A percentile compares a stretch with the other conserved stretches of the same genome.
Conservation (phyloP, 2,329 filamentous ascomycete species). For the Arachnopeziza araneosa region DNA sequence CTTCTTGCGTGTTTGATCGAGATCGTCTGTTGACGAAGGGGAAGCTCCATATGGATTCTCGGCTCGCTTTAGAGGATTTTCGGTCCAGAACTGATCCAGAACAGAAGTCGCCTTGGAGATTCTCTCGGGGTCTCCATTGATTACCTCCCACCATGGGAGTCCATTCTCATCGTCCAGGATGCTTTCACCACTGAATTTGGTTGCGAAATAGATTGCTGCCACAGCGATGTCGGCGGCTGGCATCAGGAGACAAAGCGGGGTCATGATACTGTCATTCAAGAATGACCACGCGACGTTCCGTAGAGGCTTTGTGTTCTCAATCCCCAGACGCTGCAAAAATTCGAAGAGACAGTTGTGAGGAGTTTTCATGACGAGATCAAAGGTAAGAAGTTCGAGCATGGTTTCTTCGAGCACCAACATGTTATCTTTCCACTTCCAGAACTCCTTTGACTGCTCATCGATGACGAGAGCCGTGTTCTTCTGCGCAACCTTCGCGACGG, state of each 20-base stretch:
- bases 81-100: constrained; percentile 63
- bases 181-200: constrained; percentile 65
- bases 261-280: constrained; percentile 83
- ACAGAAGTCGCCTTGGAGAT: constrained; percentile 70
- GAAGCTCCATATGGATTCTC: constrained; percentile 24
- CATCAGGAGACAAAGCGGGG: constrained; percentile 76
- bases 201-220: constrained; percentile 80
- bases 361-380: constrained; percentile 85
- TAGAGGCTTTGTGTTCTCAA: constrained; percentile 74
- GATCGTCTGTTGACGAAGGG: constrained; percentile 22
- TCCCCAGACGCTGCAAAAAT: constrained; percentile 65
- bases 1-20: constrained; percentile 23
- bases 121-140: constrained; percentile 65
- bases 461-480: constrained; percentile 87
- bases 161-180: constrained; percentile 70
- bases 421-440: constrained; percentile 95
- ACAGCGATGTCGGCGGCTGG: constrained; percentile 77
- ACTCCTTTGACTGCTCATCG: constrained; percentile 96
- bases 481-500: constrained; percentile 88
- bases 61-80: constrained; percentile 51
- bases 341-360: constrained; percentile 83
- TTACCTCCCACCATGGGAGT: constrained; percentile 79
- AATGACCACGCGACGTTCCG: constrained; percentile 91
- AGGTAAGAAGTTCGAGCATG: constrained; percentile 86
- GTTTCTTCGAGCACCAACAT: constrained; percentile 90